Base-by-base conservation (phyloP, 352 stramenopile genomes). In the Hyaloperonospora brassicae region DNA sequence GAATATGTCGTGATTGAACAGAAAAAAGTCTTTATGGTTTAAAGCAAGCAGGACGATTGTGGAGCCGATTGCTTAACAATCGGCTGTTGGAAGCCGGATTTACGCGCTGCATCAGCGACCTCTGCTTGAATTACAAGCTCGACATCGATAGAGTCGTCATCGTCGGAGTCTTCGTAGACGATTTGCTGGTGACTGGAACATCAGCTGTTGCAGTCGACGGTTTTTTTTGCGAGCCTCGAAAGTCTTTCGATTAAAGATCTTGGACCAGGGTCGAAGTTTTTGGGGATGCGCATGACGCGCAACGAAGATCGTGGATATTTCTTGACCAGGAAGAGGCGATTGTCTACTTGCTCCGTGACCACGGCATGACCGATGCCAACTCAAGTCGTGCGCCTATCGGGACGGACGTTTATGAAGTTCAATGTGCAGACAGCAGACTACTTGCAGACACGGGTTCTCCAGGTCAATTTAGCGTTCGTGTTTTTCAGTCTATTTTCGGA, bases 1-100 rank as follows among this genome's bases (percentile, higher is more conserved):
- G 17, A 34, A 0, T 47, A 71, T 21, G 23, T 66, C 0, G 43
- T 24, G n/a, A 27, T 68, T 31, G n/a, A 46, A 8, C 24, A 72
- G 1, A 30, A 55, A 67, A 69, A 11, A 67, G 55, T n/a, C 42
- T 76, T 0, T 76, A 76, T 27, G 58, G 66, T 0, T 34, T 73
- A 0, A 65, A 70, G 35, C 61, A 71, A 23, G 60, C 58, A 0
- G 64, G 70, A 11, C 12, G 64, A 0, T 24, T 74, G n/a, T 79
- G 63, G 68, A 48, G 52, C 46, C 44, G 68, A 35, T 17, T 61
- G 6, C 31, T 70, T 0, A 40, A 68, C 22, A 31, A 51, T 12
- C 68, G 39, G 2, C 13, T 70, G 36, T 5, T 65, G 11, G 13
- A 47, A 8, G 35, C 62, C 0, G 57, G 52, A 2, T 74, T 68